These are phyloP conservation scores for Phytopythium helicoides DNA, from an alignment of 352 stramenopile species.

Conservation along the genomic window DNA sequence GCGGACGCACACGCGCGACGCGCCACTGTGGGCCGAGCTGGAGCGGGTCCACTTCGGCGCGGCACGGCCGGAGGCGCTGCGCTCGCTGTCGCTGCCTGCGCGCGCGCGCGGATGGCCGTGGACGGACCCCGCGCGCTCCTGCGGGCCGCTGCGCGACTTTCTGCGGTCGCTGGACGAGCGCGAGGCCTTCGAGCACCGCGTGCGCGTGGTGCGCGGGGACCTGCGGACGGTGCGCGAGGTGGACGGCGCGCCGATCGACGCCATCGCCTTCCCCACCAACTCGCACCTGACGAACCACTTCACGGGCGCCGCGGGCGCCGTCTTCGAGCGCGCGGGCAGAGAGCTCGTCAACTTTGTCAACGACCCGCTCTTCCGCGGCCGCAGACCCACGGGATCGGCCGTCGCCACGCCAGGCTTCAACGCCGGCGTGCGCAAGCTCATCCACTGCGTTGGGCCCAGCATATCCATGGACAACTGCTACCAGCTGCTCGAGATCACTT, in stretches of 20 bases:
- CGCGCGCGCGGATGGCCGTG: no score
- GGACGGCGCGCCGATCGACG: slow-evolving; percentile 28
- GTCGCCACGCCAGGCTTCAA: slow-evolving; percentile 51
- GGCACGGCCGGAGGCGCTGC: no score
- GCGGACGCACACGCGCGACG: no score
- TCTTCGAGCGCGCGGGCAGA: slow-evolving; percentile 42
- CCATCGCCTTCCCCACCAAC: slow-evolving; percentile 50
- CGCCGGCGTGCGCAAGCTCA: slow-evolving; percentile 38
- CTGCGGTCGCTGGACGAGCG: no score
- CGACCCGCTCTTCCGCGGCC: slow-evolving; percentile 24
- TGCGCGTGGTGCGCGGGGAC: no score
- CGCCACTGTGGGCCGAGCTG: no score
- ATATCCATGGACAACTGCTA: slow-evolving; percentile 28
- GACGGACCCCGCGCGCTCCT: no score
- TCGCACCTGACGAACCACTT: slow-evolving; percentile 33
- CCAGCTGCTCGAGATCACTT: slow-evolving; percentile 37
- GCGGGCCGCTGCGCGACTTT: no score
- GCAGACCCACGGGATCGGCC: slow-evolving; percentile 26
- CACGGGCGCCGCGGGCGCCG: slow-evolving; percentile 33
- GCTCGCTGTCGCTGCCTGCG: no score
- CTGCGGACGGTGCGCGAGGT: slow-evolving; percentile 32
- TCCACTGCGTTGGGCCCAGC: slow-evolving; percentile 57
- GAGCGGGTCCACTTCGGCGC: no score
- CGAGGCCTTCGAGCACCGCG: no score
- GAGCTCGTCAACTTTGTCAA: slow-evolving; percentile 30